phyloP scores from a whole-genome alignment of 2,329 filamentous ascomycete genomes.

The Leptographium wingfieldii region DNA sequence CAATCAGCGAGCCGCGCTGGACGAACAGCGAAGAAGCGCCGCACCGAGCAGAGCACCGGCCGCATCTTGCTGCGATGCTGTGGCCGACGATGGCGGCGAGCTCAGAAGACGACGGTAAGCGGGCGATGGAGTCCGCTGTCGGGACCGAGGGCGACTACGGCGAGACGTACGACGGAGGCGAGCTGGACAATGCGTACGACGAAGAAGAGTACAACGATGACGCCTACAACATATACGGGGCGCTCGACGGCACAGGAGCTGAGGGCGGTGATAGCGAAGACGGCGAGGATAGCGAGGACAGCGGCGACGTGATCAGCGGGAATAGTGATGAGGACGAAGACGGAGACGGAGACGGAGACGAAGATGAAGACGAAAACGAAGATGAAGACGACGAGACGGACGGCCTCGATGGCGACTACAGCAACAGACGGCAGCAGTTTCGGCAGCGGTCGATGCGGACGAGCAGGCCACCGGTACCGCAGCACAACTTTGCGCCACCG shows the following conservation, averaged over 20 bases:
- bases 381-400: background rate
- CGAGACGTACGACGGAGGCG: conserved; percentile 15
- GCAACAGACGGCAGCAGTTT: background rate
- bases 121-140: conserved; percentile 9
- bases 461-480: conserved; percentile 27
- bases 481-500: conserved; percentile 56
- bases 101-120: conserved; percentile 13
- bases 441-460: background rate
- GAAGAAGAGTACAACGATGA: conserved; percentile 12
- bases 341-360: conserved; percentile 13
- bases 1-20: too few relatives aligned
- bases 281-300: conserved; percentile 10
- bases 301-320: conserved; percentile 3
- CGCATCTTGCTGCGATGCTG: background rate
- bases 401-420: conserved; percentile 17
- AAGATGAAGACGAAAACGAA: conserved; percentile 6
- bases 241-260: conserved; percentile 23
- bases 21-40: too few relatives aligned
- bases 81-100: conserved; percentile 3
- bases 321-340: conserved; percentile 3
- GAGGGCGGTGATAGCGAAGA: conserved; percentile 5
- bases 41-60: background rate
- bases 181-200: conserved; percentile 7
- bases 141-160: conserved; percentile 12
- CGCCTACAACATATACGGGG: conserved; percentile 10